phyloP scores from a whole-genome alignment of 2,329 filamentous ascomycete genomes.

The Nigrospora osmanthi region DNA sequence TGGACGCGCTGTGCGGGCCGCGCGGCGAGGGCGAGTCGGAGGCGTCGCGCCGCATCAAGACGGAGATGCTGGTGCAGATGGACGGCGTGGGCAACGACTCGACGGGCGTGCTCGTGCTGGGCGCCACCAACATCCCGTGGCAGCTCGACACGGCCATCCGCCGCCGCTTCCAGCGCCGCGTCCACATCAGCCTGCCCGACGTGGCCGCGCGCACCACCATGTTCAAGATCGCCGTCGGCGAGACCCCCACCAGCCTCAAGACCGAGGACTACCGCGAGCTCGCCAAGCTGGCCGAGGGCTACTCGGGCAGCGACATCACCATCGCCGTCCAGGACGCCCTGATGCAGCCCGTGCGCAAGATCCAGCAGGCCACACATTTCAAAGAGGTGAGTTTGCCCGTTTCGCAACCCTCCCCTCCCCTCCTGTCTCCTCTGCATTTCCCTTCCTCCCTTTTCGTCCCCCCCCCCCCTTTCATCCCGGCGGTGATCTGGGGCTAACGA shows the following conservation, averaged over 20 bases:
- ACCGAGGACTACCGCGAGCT: conserved; percentile 72
- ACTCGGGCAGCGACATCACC: conserved; percentile 90
- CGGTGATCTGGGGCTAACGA: neutral
- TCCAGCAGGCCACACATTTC: conserved; percentile 96
- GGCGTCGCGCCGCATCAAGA: conserved; percentile 95
- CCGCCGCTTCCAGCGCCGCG: conserved; percentile 88
- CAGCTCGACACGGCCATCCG: conserved; percentile 94
- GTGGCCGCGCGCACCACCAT: conserved; percentile 78
- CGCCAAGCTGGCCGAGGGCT: conserved; percentile 79
- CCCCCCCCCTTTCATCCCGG: neutral
- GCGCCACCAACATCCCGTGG: conserved; percentile 98
- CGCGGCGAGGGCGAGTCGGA: conserved; percentile 93
- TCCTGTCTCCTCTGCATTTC: no score
- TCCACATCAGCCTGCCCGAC: conserved; percentile 92
- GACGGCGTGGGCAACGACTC: conserved; percentile 96
- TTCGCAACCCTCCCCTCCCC: no score
- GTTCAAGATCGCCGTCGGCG: conserved; percentile 93
- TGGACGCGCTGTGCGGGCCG: conserved; percentile 91
- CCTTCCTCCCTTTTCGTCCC: neutral
- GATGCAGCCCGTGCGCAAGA: conserved; percentile 96
- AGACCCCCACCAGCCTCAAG: conserved; percentile 79
- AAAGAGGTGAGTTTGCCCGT: conserved; percentile 58
- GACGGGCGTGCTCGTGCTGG: conserved; percentile 86
- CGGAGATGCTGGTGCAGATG: conserved; percentile 97
- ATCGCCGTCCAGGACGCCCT: conserved; percentile 94